Evolutionary conservation across 257 asterid genomes (phyloP).

Genomic region (Forsythia suspensa): DNA sequence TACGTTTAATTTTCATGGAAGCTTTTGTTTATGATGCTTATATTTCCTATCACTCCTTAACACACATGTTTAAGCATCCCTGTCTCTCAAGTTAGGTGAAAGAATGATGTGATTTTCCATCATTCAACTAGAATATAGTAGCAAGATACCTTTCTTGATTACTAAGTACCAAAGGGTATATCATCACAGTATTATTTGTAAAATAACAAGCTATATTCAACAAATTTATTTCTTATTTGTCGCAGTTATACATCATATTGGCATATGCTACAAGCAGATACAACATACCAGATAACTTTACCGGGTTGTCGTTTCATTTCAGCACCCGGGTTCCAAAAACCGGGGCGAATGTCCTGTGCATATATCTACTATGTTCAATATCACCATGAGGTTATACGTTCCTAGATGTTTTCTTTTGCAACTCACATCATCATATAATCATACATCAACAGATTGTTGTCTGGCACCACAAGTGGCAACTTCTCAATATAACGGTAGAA

Average conservation of each 20-base stretch:
- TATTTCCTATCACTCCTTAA: no score
- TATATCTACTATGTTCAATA: neutral
- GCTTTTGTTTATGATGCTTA: no score
- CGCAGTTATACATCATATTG: neutral
- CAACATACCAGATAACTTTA: neutral
- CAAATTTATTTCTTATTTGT: neutral
- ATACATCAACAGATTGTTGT: constrained; percentile 41
- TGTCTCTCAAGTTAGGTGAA: no score
- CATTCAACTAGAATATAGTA: no score
- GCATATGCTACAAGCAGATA: neutral
- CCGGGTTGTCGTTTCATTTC: neutral
- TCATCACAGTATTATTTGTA: no score
- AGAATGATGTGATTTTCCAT: no score
- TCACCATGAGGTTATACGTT: neutral
- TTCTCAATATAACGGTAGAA: constrained; percentile 55
- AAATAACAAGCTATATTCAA: no score
- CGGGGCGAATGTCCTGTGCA: neutral
- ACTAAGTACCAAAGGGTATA: no score
- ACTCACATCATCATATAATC: constrained; percentile 51
- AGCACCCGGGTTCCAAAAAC: constrained; percentile 3
- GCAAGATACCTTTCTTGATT: no score
- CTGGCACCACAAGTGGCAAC: constrained; percentile 39
- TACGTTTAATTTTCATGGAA: no score
- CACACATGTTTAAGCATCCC: no score
- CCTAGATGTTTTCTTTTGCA: neutral